Conservation (phyloP, 768 basidiomycete genomes). For the Pulveroboletus sp. region DNA sequence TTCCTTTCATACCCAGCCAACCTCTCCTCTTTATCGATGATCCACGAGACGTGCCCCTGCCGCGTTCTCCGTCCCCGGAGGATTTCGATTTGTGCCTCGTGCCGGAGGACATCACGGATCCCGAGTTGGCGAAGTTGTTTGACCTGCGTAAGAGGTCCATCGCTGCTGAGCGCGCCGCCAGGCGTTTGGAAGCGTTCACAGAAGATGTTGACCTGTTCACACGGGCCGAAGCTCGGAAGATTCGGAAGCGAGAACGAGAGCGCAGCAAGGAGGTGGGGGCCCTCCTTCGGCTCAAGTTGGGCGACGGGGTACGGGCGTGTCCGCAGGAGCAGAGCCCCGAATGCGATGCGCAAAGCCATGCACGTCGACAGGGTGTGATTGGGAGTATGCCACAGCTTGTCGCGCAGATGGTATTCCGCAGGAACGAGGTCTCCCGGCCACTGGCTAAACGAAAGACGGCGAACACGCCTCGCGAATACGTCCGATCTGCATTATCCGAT, state of each 20-base stretch:
- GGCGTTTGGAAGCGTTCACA: constrained; percentile 29
- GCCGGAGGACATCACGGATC: constrained; percentile 31
- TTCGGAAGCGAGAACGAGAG: constrained; percentile 50
- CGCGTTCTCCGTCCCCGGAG: constrained; percentile 43
- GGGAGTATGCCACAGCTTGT: constrained; percentile 39
- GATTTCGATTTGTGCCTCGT: constrained; percentile 35
- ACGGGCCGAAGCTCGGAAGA: constrained; percentile 41
- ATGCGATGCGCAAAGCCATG: constrained; percentile 12
- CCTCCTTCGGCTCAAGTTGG: constrained; percentile 53
- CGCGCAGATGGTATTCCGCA: constrained; percentile 44
- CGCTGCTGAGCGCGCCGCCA: constrained; percentile 30
- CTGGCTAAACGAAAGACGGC: constrained; percentile 34
- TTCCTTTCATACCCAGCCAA: constrained; percentile 17
- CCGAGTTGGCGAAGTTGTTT: constrained; percentile 37
- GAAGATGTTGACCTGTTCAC: constrained; percentile 36
- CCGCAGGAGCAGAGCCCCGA: constrained; percentile 26
- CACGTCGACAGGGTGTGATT: constrained; percentile 21
- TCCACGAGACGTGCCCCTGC: constrained; percentile 34
- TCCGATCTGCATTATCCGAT: constrained; percentile 29
- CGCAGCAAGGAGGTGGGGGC: constrained; percentile 51
- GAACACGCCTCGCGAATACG: constrained; percentile 17
- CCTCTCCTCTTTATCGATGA: constrained; percentile 42
- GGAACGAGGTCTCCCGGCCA: constrained; percentile 36
- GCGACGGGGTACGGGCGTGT: constrained; percentile 21
- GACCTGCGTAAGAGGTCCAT: constrained; percentile 38